Evolutionary conservation across 2,329 filamentous ascomycete species (phyloP), one percentile per base, ranked within the genome.

Genomic region (Trematosphaeria pertusa): DNA sequence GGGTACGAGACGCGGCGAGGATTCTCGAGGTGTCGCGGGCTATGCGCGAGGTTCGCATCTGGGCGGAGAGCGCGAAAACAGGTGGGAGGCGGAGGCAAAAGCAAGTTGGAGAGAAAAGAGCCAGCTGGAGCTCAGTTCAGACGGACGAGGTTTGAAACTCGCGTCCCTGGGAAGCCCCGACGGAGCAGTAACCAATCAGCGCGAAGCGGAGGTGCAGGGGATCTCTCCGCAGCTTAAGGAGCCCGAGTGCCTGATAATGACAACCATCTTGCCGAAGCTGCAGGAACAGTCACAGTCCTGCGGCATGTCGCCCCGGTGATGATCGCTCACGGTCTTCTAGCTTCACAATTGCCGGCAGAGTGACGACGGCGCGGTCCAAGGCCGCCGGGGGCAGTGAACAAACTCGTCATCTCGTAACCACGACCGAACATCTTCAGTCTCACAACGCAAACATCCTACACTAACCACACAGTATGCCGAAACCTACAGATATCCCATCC

Each of bases 401-500:
- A n/a, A 18, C n/a, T 31, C 31, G 26, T 37, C 30, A 34, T 19
- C 40, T 24, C 18, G 24, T 36, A 39, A 41, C 36, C 31, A 37
- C 20, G 11, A 20, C 44, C 31, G n/a, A 37, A 43, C 43, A 37
- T 30, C 37, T 31, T 26, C 50, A 43, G 34, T 49, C 42, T 50
- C 44, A 53, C 31, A 44, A 42, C 32, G 24, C 21, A 20, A 22
- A 44, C 43, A 17, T 41, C 14, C n/a, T 45, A 26, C 42, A 46
- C 15, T 35, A 10, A 24, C 26, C 38, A 24, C 31, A 15, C 30
- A 43, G 20, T n/a, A 69, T 69, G 65, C 59, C 60, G 30, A 54
- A 59, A 26, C 50, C 65, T 11, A 65, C 74, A 52, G 82, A 87
- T 64, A 81, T 92, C 48, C 74, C 84, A 36, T 73, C 81, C 36